Evolutionary conservation across 495 filamentous ascomycete species (phyloP).

Genomic region (Hamigera avellanea): DNA sequence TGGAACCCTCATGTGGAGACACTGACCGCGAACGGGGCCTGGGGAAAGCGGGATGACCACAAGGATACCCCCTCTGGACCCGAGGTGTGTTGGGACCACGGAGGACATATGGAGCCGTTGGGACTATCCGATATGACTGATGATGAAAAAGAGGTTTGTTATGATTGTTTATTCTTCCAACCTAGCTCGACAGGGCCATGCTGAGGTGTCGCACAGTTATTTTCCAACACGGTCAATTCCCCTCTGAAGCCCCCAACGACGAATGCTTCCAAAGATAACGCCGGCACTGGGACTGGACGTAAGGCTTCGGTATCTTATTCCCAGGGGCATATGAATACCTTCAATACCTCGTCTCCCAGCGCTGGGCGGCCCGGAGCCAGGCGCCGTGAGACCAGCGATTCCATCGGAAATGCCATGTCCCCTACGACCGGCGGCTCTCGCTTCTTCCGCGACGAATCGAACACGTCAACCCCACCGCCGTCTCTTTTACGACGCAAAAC

Average conservation of each 20-base stretch:
- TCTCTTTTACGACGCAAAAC: conserved; percentile 65
- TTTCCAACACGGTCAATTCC: conserved; percentile 82
- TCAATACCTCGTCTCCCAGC: conserved; percentile 45
- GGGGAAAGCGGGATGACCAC: conserved; percentile 66
- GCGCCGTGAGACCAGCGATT: conserved; percentile 81
- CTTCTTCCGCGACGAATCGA: conserved; percentile 48
- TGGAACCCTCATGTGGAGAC: conserved; percentile 66
- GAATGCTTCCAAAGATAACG: conserved; percentile 56
- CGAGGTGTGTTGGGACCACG: conserved; percentile 82
- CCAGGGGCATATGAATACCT: conserved; percentile 32
- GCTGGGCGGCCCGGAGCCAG: conserved; percentile 58
- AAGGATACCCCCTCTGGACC: conserved; percentile 53
- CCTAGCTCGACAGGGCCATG: not conserved
- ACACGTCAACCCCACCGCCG: conserved; percentile 48
- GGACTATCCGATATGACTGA: conserved; percentile 65
- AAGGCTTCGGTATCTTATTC: conserved; percentile 65
- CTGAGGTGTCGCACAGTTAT: conserved; percentile 38
- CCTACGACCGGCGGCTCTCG: conserved; percentile 35
- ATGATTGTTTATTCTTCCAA: conserved; percentile 2
- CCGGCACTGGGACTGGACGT: conserved; percentile 45
- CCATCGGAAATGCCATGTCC: conserved; percentile 47
- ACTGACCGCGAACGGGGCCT: conserved; percentile 49
- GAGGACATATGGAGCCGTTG: conserved; percentile 61
- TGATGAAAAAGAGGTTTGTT: conserved; percentile 70
- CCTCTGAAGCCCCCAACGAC: conserved; percentile 75